These are phyloP conservation scores for Amanita jacksonii DNA, from an alignment of 768 basidiomycete genomes.

Conservation along the genomic window DNA sequence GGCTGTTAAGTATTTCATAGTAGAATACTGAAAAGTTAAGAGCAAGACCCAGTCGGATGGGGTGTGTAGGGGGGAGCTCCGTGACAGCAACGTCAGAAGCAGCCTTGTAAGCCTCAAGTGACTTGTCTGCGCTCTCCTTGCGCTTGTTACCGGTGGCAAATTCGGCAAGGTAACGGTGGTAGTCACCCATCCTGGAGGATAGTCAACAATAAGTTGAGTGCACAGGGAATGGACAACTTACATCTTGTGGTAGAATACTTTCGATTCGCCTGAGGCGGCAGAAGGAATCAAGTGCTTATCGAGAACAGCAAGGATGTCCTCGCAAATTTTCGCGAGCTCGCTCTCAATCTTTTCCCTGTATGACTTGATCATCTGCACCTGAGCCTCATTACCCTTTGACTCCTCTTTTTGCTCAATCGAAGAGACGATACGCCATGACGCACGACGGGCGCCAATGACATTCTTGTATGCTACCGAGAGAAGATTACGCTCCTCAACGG, in stretches of 20 bases:
- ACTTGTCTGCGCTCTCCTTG: slow-evolving; percentile 95
- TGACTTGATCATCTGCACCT: slow-evolving; percentile 95
- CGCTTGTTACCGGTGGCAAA: slow-evolving; percentile 98
- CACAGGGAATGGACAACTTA: slow-evolving; percentile 25
- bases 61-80: slow-evolving; percentile 92
- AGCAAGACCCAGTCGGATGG: slow-evolving; percentile 96
- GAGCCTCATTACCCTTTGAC: slow-evolving; percentile 93
- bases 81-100: slow-evolving; percentile 95
- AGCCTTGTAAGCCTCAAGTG: slow-evolving; percentile 94
- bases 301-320: slow-evolving; percentile 95
- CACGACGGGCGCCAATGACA: slow-evolving; percentile 95
- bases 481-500: slow-evolving; percentile 96
- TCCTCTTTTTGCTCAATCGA: slow-evolving; percentile 99
- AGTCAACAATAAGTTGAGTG: slow-evolving; percentile 13
- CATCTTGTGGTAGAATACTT: slow-evolving; percentile 99
- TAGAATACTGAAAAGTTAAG: slow-evolving; percentile 99
- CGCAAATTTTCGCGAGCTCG: slow-evolving; percentile 96
- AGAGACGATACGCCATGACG: slow-evolving; percentile 96
- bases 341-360: slow-evolving; percentile 97
- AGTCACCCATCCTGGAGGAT: slow-evolving; percentile 87
- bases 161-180: slow-evolving; percentile 98
- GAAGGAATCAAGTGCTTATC: slow-evolving; percentile 98
- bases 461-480: slow-evolving; percentile 99
- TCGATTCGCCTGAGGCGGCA: slow-evolving; percentile 92
- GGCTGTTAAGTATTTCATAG: slow-evolving; percentile 98